phyloP scores from a whole-genome alignment of 2,329 filamentous ascomycete species.

The Phoma sp. region DNA sequence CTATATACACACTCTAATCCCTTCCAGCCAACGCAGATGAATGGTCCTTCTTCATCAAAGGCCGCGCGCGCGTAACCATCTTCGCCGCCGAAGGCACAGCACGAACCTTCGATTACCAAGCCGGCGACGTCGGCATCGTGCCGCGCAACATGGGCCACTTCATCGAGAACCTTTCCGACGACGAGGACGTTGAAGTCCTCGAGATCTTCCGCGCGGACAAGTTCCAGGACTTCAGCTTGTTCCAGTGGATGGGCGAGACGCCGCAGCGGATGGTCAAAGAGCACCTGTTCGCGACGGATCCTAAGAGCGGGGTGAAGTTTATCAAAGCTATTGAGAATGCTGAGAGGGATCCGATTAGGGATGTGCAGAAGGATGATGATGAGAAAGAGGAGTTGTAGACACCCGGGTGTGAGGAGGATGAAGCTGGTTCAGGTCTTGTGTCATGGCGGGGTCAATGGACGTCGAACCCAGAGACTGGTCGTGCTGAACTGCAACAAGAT shows the following conservation, averaged over 20 bases:
- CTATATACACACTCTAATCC: conserved; percentile 11
- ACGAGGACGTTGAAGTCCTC: conserved; percentile 75
- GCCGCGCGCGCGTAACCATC: conserved; percentile 74
- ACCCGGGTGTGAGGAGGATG: neutral
- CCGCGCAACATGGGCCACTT: conserved; percentile 80
- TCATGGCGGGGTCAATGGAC: conserved; percentile 18
- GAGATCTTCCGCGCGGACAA: conserved; percentile 76
- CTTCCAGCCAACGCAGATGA: conserved; percentile 68
- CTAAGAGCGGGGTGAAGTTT: conserved; percentile 67
- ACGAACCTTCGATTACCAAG: conserved; percentile 76
- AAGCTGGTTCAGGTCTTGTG: neutral
- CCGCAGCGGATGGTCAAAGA: conserved; percentile 70
- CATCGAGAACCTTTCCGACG: conserved; percentile 77
- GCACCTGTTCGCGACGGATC: conserved; percentile 68
- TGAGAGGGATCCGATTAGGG: conserved; percentile 59
- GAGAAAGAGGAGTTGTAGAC: conserved; percentile 31
- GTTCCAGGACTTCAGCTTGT: conserved; percentile 75
- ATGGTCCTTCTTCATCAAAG: conserved; percentile 80
- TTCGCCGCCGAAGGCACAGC: conserved; percentile 73
- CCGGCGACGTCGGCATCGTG: conserved; percentile 79
- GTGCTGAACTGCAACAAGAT: neutral
- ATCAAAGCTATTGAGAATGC: conserved; percentile 67
- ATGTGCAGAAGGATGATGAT: conserved; percentile 35
- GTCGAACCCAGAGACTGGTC: conserved; percentile 16
- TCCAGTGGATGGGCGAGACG: conserved; percentile 78